These are phyloP conservation scores for Buxus sempervirens DNA, from an alignment of 164 flowering plant species.

Conservation along the genomic window DNA sequence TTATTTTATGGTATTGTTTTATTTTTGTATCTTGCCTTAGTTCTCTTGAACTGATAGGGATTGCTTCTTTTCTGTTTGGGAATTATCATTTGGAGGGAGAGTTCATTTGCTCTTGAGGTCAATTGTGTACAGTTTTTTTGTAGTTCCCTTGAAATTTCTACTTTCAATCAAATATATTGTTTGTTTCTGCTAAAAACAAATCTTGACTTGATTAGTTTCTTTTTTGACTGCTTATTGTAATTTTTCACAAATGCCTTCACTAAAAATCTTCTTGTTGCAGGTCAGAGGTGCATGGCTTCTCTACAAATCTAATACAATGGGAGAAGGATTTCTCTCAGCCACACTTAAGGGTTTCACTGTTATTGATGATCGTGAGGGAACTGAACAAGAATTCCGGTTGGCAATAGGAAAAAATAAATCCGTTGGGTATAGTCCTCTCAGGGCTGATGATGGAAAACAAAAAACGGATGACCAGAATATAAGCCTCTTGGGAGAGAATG, in stretches of 20 bases:
- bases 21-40: too few species aligned
- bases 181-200: too few species aligned
- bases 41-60: too few species aligned
- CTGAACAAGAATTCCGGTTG: slow-evolving; percentile 63
- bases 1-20: too few species aligned
- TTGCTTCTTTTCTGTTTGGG: too few species aligned
- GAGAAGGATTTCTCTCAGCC: slow-evolving; percentile 77
- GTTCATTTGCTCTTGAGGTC: too few species aligned
- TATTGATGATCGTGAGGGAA: slow-evolving; percentile 91
- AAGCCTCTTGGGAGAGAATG: slow-evolving; percentile 14
- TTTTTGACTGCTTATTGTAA: not conserved
- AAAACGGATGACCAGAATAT: slow-evolving; percentile 13
- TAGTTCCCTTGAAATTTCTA: too few species aligned
- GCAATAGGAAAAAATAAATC: slow-evolving; percentile 63
- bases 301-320: slow-evolving; percentile 64
- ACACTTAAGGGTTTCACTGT: slow-evolving; percentile 73
- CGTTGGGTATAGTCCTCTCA: slow-evolving; percentile 24
- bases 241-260: not conserved
- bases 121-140: too few species aligned
- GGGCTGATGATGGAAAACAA: slow-evolving; percentile 15
- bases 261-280: slow-evolving; percentile 34
- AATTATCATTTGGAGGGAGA: too few species aligned
- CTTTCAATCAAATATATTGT: too few species aligned
- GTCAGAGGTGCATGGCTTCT: slow-evolving; percentile 77
- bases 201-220: too few species aligned